A percentile compares a stretch with the other conserved stretches of the same genome.
phyloP scores from a whole-genome alignment of 768 basidiomycete species.

The Floccularia luteovirens region DNA sequence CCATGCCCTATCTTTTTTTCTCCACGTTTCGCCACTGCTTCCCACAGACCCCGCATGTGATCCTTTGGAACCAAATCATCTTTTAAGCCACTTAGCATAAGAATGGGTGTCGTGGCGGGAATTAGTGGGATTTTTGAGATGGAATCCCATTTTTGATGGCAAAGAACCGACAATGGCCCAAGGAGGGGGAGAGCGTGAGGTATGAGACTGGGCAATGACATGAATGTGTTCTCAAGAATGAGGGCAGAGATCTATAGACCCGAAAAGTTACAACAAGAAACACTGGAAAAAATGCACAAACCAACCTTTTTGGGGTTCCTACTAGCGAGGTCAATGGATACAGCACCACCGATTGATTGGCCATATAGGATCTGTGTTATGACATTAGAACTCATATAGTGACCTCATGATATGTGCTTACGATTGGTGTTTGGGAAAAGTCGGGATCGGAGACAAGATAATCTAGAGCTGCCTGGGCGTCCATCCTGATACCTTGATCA shows the following conservation, averaged over 20 bases:
- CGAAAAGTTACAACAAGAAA: conserved; percentile 1
- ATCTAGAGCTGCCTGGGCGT: conserved; percentile 80
- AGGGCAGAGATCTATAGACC: conserved; percentile 60
- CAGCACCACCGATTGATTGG: conserved; percentile 89
- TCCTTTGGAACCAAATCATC: conserved; percentile 72
- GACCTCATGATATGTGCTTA: conserved; percentile 33
- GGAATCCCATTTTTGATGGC: conserved; percentile 87
- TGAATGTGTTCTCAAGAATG: conserved; percentile 91
- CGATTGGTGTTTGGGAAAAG: conserved; percentile 61
- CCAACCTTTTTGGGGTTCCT: conserved; percentile 63
- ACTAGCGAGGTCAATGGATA: conserved; percentile 81
- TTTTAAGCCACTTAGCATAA: conserved; percentile 70
- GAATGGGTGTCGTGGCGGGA: conserved; percentile 59
- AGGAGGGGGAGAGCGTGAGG: conserved; percentile 73
- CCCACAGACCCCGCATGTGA: conserved; percentile 75
- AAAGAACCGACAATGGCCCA: conserved; percentile 67
- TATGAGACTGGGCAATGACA: conserved; percentile 76
- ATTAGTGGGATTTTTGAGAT: conserved; percentile 55
- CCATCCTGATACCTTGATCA: conserved; percentile 69
- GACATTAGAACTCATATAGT: not conserved
- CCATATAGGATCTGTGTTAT: conserved; percentile 61
- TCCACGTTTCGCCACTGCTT: conserved; percentile 48
- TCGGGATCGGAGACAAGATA: conserved; percentile 58
- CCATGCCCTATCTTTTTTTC: conserved; percentile 31
- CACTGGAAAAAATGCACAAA: conserved; percentile 4